These are phyloP conservation scores for Auriscalpium vulgare DNA, from an alignment of 768 basidiomycete genomes.

Conservation along the genomic window DNA sequence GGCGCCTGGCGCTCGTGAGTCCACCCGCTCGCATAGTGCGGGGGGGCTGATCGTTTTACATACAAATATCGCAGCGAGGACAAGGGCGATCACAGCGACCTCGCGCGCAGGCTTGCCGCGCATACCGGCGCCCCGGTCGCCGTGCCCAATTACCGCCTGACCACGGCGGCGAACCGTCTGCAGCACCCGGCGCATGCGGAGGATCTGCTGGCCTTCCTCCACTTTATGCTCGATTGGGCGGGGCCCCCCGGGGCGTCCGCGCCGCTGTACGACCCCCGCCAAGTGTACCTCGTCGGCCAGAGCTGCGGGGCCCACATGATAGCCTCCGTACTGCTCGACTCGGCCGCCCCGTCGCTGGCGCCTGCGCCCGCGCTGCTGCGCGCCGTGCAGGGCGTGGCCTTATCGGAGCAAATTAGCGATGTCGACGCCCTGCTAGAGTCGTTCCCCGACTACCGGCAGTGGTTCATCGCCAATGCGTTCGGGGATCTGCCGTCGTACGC, in stretches of 20 bases:
- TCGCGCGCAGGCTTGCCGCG: constrained; percentile 46
- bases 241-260: constrained; percentile 22
- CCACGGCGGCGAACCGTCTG: constrained; percentile 34
- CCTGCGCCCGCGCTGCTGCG: constrained; percentile 36
- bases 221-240: constrained; percentile 44
- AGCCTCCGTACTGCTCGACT: constrained; percentile 56
- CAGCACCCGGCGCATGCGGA: constrained; percentile 65
- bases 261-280: constrained; percentile 30
- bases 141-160: constrained; percentile 75
- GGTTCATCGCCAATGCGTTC: constrained; percentile 66
- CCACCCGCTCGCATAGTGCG: not conserved
- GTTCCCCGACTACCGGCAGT: constrained; percentile 60
- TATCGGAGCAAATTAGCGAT: constrained; percentile 78
- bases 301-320: constrained; percentile 83
- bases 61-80: constrained; percentile 46
- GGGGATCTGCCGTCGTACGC: constrained; percentile 42
- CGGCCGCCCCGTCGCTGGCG: constrained; percentile 33
- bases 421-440: constrained; percentile 51
- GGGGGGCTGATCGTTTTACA: not conserved
- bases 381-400: constrained; percentile 44
- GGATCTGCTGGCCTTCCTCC: constrained; percentile 56
- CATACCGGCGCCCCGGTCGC: constrained; percentile 51
- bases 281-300: constrained; percentile 62
- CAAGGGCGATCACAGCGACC: constrained; percentile 47
- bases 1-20: constrained; percentile 78